These are phyloP conservation scores for Sporothrix inflata DNA, from an alignment of 2,329 filamentous ascomycete genomes.

Conservation along the genomic window DNA sequence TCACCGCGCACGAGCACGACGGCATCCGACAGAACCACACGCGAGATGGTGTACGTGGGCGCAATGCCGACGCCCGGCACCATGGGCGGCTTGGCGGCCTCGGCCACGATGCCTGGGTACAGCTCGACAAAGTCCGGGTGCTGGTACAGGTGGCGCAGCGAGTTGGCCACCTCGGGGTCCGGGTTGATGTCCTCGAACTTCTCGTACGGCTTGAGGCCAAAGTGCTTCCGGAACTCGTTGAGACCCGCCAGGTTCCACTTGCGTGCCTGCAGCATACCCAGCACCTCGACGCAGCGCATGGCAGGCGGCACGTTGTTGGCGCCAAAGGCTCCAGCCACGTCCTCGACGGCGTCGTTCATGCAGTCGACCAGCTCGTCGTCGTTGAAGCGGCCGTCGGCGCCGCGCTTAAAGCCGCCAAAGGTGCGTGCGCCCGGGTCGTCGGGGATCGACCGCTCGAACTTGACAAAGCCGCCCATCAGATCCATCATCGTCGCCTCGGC, in stretches of 20 bases:
- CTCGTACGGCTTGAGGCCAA: slow-evolving; percentile 73
- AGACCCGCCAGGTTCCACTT: slow-evolving; percentile 77
- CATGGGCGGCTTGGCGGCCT: slow-evolving; percentile 76
- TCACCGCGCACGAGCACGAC: slow-evolving; percentile 79
- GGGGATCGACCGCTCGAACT: slow-evolving; percentile 64
- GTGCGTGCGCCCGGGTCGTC: slow-evolving; percentile 69
- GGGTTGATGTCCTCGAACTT: slow-evolving; percentile 84
- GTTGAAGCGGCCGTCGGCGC: slow-evolving; percentile 67
- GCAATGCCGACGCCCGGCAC: slow-evolving; percentile 73
- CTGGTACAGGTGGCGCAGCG: slow-evolving; percentile 70
- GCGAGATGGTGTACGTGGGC: slow-evolving; percentile 75
- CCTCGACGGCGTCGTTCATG: slow-evolving; percentile 70
- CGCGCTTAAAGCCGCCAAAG: slow-evolving; percentile 69
- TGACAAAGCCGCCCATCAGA: slow-evolving; percentile 64
- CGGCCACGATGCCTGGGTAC: slow-evolving; percentile 77
- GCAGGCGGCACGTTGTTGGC: slow-evolving; percentile 73
- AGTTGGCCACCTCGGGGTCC: slow-evolving; percentile 69
- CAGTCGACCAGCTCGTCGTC: slow-evolving; percentile 78
- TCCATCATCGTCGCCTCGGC: slow-evolving; percentile 60
- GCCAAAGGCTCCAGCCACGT: slow-evolving; percentile 75
- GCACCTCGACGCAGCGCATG: slow-evolving; percentile 75
- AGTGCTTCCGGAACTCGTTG: slow-evolving; percentile 85
- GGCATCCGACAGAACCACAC: slow-evolving; percentile 76
- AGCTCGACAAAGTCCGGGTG: slow-evolving; percentile 80
- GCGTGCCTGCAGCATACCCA: slow-evolving; percentile 77